Evolutionary conservation across 495 filamentous ascomycete species (phyloP), one percentile per base, ranked within the genome.

Genomic region (Neurospora sp.): DNA sequence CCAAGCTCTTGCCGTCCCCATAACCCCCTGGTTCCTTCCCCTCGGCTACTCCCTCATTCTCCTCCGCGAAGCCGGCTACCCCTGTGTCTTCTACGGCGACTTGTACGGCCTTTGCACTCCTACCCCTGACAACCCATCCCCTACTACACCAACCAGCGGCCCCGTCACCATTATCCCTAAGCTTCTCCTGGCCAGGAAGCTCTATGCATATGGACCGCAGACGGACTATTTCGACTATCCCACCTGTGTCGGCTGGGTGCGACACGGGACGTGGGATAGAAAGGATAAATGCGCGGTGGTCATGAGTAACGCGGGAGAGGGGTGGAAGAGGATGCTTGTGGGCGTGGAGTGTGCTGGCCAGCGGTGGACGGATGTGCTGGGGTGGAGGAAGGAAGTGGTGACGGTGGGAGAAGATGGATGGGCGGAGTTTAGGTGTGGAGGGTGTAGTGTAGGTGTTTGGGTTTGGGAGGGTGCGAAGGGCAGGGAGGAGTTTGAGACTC

Each of bases 61-160:
- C 17, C 87, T 93, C 22, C 89, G 90, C 31, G 77, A 83, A 44
- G 79, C 84, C 14, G 91, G 91, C 41, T 90, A 90, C 72, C 91
- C 91, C 0, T 93, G 90, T 74, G 75, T 92, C 69, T 94, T 91
- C 78, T 93, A 90, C 76, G 91, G 91, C 40, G 91, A 94, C 74
- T 74, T 93, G 10, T 93, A 92, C 77, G 91, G 91, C n/a, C 89
- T 90, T 75, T 81, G 84, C 73, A 74, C 71, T 0, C 22, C 68
- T 5, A 22, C 68, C 9, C 83, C 81, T 12, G 79, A 86, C 38
- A 78, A 84, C 31, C 81, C 87, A 3, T 86, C 86, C 69, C 84
- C 84, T 12, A 35, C 53, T 27, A 31, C 12, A 3, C 88, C 90
- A 4, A 85, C 89, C 10, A 91, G 89, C 76, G 83, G 85, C 70